Base-by-base conservation (phyloP, 2,329 filamentous ascomycete species). In the Pseudocercospora ulei region DNA sequence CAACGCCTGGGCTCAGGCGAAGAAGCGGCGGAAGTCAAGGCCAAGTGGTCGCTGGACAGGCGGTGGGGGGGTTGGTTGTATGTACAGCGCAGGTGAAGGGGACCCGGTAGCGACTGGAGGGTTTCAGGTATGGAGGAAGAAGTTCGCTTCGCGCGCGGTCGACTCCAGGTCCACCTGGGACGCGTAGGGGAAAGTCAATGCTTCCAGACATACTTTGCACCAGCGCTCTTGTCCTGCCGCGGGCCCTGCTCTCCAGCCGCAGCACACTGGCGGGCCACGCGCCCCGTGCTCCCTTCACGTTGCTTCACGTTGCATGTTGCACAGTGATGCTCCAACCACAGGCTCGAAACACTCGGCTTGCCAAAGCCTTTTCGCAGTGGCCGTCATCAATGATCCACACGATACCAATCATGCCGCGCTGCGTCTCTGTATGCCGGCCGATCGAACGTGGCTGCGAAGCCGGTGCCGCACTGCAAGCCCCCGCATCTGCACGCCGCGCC, bases 41-140 rank as follows among this genome's bases (percentile, higher is more conserved):
- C 22, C 19, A 13, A 31, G 20, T 29, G 9, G 19, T 27, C 18
- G 25, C 24, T 30, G 13, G 40, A 30, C 35, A 24, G 26, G 33
- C 12, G 26, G 30, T 14, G 4, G 8, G 22, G 29, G 14, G 11
- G 20, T 16, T n/a, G n/a, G n/a, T n/a, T n/a, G n/a, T n/a, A n/a
- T n/a, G n/a, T n/a, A n/a, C n/a, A n/a, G 24, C 6, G 16, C 23
- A 26, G 35, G 36, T 38, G 23, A 18, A 33, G 35, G n/a, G 35
- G 31, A 20, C 23, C 27, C 36, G 43, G 42, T 45, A 44, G 36
- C 38, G 42, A 48, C 46, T 38, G 46, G 19, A 37, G 37, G 34
- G 30, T 17, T 39, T 27, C 18, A 36, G 41, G 37, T 11, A 35
- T 29, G 30, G 33, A 26, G 20, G 33, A 35, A 37, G 22, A 33